Conservation (phyloP, 805 yeast genomes). For the Candida arabinofermentans region DNA sequence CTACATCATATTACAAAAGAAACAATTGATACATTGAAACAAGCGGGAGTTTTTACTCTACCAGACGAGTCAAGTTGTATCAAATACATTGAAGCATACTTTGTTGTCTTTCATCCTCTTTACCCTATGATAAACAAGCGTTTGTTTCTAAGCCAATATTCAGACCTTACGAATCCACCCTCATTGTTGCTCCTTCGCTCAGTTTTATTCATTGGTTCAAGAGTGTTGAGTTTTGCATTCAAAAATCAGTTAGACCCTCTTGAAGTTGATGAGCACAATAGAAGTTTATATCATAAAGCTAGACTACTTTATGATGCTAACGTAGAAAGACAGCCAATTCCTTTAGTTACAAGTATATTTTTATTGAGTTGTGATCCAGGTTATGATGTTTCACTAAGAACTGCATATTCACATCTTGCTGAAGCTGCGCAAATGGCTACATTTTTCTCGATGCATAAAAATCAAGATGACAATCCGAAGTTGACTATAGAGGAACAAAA, state of each 20-base stretch:
- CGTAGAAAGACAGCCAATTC: slow-evolving; percentile 7
- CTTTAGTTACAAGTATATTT: slow-evolving; percentile 2
- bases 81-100: slow-evolving; percentile 56
- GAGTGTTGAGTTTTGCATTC: neutral
- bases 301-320: slow-evolving; percentile 4
- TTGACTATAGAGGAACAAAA: slow-evolving; percentile 23
- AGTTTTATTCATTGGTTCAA: slow-evolving; percentile 4
- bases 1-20: neutral
- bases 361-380: slow-evolving; percentile 31
- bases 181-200: slow-evolving; percentile 4
- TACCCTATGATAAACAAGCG: slow-evolving; percentile 64
- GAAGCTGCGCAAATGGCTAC: slow-evolving; percentile 65
- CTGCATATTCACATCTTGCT: slow-evolving; percentile 28
- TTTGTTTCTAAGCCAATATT: slow-evolving; percentile 50
- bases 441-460: slow-evolving; percentile 65
- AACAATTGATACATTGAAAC: neutral
- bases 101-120: slow-evolving; percentile 59
- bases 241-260: slow-evolving; percentile 20
- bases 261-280: neutral
- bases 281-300: slow-evolving; percentile 2
- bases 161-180: slow-evolving; percentile 4
- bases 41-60: slow-evolving; percentile 37
- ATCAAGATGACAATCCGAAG: slow-evolving; percentile 2
- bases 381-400: slow-evolving; percentile 39
- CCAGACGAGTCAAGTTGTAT: slow-evolving; percentile 56